phyloP scores from a whole-genome alignment of 2,329 filamentous ascomycete species.

The Colletotrichum sansevieriae region DNA sequence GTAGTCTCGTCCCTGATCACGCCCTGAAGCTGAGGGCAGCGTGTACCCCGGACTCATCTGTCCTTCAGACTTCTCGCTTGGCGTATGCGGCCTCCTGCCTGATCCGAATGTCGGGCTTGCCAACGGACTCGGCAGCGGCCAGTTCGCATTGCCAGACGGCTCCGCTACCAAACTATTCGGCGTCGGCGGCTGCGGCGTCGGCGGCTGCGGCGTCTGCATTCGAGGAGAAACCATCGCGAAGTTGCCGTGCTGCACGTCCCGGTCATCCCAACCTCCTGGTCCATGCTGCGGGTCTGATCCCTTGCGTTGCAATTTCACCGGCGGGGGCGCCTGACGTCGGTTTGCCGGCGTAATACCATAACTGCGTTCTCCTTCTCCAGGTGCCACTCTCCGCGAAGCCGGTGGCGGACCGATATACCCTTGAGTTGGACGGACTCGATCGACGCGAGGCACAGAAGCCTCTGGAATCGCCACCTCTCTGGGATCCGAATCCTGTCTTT shows the following conservation, averaged over 20 bases:
- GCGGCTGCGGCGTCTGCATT: slow-evolving; percentile 28
- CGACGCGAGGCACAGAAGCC: neutral
- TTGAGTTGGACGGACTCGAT: slow-evolving; percentile 4
- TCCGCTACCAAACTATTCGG: slow-evolving; percentile 15
- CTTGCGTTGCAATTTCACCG: slow-evolving; percentile 34
- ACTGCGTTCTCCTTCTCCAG: slow-evolving; percentile 38
- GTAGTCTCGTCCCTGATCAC: slow-evolving; percentile 9
- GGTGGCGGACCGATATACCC: slow-evolving; percentile 36
- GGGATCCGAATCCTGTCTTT: slow-evolving; percentile 17
- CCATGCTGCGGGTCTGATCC: slow-evolving; percentile 30
- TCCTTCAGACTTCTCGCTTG: slow-evolving; percentile 26
- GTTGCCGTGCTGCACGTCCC: slow-evolving; percentile 28
- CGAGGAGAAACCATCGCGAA: slow-evolving; percentile 35
- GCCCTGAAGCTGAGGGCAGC: neutral
- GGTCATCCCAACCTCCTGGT: slow-evolving; percentile 22
- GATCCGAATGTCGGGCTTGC: slow-evolving; percentile 39
- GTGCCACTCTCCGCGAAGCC: slow-evolving; percentile 11
- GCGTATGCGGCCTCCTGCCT: slow-evolving; percentile 28
- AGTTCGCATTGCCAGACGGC: slow-evolving; percentile 30
- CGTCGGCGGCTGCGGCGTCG: slow-evolving; percentile 32
- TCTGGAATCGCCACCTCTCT: slow-evolving; percentile 1
- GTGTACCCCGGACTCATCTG: slow-evolving; percentile 25
- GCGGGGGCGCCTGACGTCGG: slow-evolving; percentile 38
- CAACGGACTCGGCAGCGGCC: slow-evolving; percentile 37
- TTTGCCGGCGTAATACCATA: slow-evolving; percentile 41